Base-by-base conservation (phyloP, 495 filamentous ascomycete genomes). In the Aspergillus panamensis region DNA sequence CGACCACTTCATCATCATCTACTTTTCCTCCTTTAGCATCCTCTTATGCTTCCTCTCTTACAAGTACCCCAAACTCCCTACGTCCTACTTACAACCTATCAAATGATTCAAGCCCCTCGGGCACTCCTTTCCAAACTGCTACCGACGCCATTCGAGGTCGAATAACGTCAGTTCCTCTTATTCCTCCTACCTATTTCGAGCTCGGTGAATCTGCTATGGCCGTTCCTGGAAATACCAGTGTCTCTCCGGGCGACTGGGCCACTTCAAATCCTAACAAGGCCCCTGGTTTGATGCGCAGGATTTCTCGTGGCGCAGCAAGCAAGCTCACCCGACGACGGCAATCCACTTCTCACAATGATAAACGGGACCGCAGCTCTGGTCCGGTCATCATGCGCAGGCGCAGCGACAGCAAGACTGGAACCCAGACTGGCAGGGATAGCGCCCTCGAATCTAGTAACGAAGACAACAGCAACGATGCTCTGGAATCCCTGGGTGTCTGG, bases 351-450 rank as follows among this genome's bases (percentile, higher is more conserved):
- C 79, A 88, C 37, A 79, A 85, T 19, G 85, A 85, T 55, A 89
- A 84, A 65, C 84, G 90, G 25, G 91, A 96, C 64, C 86, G 86
- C 32, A 96, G 92, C 68, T 87, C 87, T 21, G 94, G 94, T 0
- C 94, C 94, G 2, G 87, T 93, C 25, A 86, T 96, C 31, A 83
- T 94, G 72, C 85, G 94, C 51, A 82, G 90, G 53, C 83, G 92
- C 53, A 95, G 92, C 65, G 91, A 95, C 67, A 94, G 90, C 73
- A 92, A 87, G 66, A 87, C 82, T 52, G 82, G 82, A 6, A 78
- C 73, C 6, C 83, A 87, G 66, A 65, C 73, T 62, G 57, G 79
- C 57, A 67, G 85, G 78, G 73, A 74, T 55, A 66, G 73, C 68
- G 63, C 77, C 52, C 59, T 80, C 54, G 79, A 87, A 51, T 74